phyloP scores from a whole-genome alignment of 495 filamentous ascomycete species.

The Sabuloglossum arenarium region DNA sequence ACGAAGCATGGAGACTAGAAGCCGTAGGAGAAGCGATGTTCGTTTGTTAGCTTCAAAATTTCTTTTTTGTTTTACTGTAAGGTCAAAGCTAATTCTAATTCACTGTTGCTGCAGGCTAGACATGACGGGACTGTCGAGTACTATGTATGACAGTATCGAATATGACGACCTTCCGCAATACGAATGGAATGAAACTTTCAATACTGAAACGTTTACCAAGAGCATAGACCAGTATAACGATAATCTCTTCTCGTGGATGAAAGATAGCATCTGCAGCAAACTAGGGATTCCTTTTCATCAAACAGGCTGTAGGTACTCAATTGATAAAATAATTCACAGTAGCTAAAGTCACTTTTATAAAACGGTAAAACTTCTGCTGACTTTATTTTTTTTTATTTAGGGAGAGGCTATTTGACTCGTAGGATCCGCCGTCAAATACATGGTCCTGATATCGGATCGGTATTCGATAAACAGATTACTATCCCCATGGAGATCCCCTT shows the following conservation, averaged over 20 bases:
- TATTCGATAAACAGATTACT: conserved; percentile 14
- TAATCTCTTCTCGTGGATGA: conserved; percentile 5
- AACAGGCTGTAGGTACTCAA: not conserved
- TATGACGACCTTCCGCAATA: conserved; percentile 17
- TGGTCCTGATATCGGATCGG: conserved; percentile 8
- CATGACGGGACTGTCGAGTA: not conserved
- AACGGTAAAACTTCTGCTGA: too few relatives aligned
- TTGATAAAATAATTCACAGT: not conserved
- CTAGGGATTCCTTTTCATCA: not conserved
- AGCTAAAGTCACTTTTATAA: not conserved
- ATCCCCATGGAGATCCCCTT: conserved; percentile 13
- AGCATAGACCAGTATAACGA: conserved; percentile 8
- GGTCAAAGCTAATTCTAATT: too few relatives aligned
- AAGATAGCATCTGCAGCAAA: not conserved
- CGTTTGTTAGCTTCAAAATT: not conserved
- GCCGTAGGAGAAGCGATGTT: conserved; percentile 6
- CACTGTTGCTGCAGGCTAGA: not conserved
- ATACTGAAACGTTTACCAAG: not conserved
- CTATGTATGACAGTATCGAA: conserved; percentile 5
- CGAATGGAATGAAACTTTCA: conserved; percentile 10
- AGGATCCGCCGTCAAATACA: conserved; percentile 11
- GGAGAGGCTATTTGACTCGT: conserved; percentile 11
- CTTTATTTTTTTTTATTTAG: conserved; percentile 1
- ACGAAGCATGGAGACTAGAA: conserved; percentile 17
- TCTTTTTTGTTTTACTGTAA: too few relatives aligned